Conservation (phyloP, 1,139 yeast genomes). For the Protomyces inouyei region DNA sequence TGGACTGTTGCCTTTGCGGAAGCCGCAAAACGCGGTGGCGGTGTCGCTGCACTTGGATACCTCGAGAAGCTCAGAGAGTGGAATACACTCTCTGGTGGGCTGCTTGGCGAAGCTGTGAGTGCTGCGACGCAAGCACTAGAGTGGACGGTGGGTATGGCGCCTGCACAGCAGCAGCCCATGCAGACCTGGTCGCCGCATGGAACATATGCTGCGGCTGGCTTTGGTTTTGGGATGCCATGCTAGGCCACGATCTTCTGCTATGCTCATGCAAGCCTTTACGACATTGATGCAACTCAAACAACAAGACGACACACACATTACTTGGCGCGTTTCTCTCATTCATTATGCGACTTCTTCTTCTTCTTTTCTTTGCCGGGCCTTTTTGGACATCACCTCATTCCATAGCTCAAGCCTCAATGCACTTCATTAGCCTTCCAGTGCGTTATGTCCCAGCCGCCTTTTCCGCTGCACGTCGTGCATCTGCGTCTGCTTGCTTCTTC, state of each 20-base stretch:
- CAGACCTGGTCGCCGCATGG: background rate
- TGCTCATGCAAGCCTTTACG: no score
- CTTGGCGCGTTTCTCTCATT: no score
- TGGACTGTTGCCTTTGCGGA: slow-evolving; percentile 63
- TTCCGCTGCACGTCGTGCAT: background rate
- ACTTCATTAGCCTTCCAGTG: background rate
- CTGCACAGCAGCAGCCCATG: background rate
- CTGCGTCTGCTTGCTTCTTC: background rate
- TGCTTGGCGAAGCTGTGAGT: slow-evolving; percentile 32
- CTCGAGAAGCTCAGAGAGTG: slow-evolving; percentile 54
- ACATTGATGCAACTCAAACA: no score
- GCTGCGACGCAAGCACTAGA: slow-evolving; percentile 29
- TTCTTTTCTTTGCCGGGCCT: no score
- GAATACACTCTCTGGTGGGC: slow-evolving; percentile 52
- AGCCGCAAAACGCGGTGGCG: slow-evolving; percentile 41
- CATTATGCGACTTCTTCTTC: no score
- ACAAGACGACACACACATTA: no score
- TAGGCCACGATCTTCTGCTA: background rate
- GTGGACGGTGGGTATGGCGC: slow-evolving; percentile 6
- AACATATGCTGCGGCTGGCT: background rate
- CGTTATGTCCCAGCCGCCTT: background rate
- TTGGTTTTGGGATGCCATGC: background rate
- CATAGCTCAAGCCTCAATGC: background rate
- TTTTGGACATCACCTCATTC: no score
- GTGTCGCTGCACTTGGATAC: slow-evolving; percentile 52